phyloP scores from a whole-genome alignment of 371 early-diverging fungal genomes.

The Mortierella sp. region DNA sequence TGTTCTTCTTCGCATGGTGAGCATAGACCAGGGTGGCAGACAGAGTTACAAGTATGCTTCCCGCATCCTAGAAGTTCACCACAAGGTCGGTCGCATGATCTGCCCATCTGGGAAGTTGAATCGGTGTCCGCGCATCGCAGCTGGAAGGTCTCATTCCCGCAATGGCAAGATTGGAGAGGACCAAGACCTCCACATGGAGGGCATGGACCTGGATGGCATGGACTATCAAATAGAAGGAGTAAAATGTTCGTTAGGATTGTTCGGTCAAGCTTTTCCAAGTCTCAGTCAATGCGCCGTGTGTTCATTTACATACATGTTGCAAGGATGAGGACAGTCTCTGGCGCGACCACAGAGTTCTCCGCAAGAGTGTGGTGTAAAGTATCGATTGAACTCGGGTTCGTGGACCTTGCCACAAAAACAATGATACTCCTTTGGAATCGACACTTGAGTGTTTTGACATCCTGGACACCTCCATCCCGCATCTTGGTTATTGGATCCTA shows the following conservation, averaged over 20 bases:
- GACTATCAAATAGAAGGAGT: slow-evolving; percentile 50
- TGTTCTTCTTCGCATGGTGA: slow-evolving; percentile 68
- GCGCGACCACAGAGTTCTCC: slow-evolving; percentile 77
- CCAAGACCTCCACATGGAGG: slow-evolving; percentile 88
- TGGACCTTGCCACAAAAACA: slow-evolving; percentile 92
- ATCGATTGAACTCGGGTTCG: slow-evolving; percentile 73
- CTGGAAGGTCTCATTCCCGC: slow-evolving; percentile 76
- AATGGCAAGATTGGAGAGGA: slow-evolving; percentile 80
- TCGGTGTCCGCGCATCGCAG: slow-evolving; percentile 77
- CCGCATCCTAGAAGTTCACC: slow-evolving; percentile 79
- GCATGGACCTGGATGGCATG: slow-evolving; percentile 96
- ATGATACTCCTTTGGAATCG: slow-evolving; percentile 74
- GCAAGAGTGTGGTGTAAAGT: slow-evolving; percentile 86
- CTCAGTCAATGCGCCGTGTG: neutral
- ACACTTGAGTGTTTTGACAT: slow-evolving; percentile 80
- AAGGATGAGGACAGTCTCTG: slow-evolving; percentile 74
- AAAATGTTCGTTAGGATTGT: slow-evolving; percentile 55
- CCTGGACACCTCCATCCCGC: slow-evolving; percentile 92
- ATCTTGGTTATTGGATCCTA: slow-evolving; percentile 22
- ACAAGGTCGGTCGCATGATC: slow-evolving; percentile 75
- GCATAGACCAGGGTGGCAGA: slow-evolving; percentile 79
- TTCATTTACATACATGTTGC: slow-evolving; percentile 62
- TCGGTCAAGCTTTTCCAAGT: too few species aligned
- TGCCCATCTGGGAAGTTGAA: slow-evolving; percentile 63
- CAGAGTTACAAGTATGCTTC: slow-evolving; percentile 69